phyloP scores from a whole-genome alignment of 1,139 yeast genomes.

The Hemisphaericaspora xylofermentans region DNA sequence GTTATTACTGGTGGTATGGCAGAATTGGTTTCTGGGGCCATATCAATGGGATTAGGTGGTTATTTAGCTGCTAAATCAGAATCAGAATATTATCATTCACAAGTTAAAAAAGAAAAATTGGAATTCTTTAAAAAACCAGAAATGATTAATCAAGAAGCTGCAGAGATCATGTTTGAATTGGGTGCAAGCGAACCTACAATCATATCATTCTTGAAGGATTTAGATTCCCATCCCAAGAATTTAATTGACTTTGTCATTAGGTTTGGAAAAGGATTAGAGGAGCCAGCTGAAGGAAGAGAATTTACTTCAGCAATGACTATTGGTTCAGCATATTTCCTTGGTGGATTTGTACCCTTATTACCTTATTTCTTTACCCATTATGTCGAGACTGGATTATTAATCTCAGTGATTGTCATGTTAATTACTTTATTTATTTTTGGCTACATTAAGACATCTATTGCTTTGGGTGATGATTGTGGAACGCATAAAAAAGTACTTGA shows the following conservation, averaged over 20 bases:
- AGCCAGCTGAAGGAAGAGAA: constrained; percentile 79
- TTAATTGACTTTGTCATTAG: constrained; percentile 72
- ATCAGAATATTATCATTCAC: constrained; percentile 65
- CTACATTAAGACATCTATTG: constrained; percentile 74
- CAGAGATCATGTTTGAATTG: constrained; percentile 67
- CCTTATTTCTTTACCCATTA: constrained; percentile 75
- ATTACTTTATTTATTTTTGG: constrained; percentile 88
- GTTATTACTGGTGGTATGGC: constrained; percentile 88
- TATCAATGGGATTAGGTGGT: constrained; percentile 86
- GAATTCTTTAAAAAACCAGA: constrained; percentile 67
- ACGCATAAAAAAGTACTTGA: constrained; percentile 61
- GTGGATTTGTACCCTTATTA: constrained; percentile 77
- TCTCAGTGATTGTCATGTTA: constrained; percentile 79
- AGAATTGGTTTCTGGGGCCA: constrained; percentile 78
- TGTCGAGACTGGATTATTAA: constrained; percentile 73
- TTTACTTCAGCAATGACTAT: constrained; percentile 74
- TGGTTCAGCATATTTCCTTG: constrained; percentile 71
- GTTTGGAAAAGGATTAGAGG: constrained; percentile 74
- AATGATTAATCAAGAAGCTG: constrained; percentile 61
- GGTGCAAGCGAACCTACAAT: constrained; percentile 70
- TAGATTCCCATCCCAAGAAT: constrained; percentile 64
- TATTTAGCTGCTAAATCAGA: constrained; percentile 81
- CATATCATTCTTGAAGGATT: constrained; percentile 62
- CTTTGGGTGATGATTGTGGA: constrained; percentile 79
- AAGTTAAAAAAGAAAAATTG: constrained; percentile 69